Conservation (phyloP, 176 grass and related monocot genomes). For the Olyra latifolia region DNA sequence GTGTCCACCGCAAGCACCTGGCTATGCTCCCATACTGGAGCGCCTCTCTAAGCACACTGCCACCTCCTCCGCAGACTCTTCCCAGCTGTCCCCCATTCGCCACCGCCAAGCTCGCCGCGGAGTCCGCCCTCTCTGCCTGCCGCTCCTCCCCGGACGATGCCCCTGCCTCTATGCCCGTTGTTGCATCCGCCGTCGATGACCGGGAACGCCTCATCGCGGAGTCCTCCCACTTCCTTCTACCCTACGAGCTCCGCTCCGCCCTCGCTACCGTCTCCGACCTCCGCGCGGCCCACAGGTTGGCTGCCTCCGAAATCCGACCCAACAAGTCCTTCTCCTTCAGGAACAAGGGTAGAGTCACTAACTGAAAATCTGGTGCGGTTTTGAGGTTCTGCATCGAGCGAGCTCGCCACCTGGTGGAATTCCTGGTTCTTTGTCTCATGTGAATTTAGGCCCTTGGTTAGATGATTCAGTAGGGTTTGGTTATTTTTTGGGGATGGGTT, state of each 20-base stretch:
- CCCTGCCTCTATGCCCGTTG: slow-evolving; percentile 31
- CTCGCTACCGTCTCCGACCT: slow-evolving; percentile 65
- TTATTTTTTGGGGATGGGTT: no score
- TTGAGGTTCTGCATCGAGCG: no score
- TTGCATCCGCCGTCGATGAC: slow-evolving; percentile 50
- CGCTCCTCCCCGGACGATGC: slow-evolving; percentile 14
- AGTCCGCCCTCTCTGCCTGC: slow-evolving; percentile 58
- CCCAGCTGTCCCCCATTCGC: slow-evolving; percentile 39
- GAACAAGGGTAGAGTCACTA: slow-evolving; percentile 59
- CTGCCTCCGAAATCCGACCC: slow-evolving; percentile 48
- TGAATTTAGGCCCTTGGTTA: no score
- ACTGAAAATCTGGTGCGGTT: no score
- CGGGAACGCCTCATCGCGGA: slow-evolving; percentile 67
- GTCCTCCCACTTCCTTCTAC: slow-evolving; percentile 68
- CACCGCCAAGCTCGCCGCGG: slow-evolving; percentile 48
- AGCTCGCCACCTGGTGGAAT: no score
- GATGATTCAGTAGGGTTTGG: no score
- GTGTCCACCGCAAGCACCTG: slow-evolving; percentile 58
- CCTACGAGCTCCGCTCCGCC: slow-evolving; percentile 76
- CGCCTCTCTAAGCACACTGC: slow-evolving; percentile 63
- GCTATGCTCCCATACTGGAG: slow-evolving; percentile 84
- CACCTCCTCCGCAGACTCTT: slow-evolving; percentile 13
- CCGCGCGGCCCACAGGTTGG: slow-evolving; percentile 51
- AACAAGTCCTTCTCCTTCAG: slow-evolving; percentile 90
- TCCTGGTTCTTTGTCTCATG: no score